Base-by-base conservation (phyloP, 108 stramenopile genomes). In the Nitzschia sp. region DNA sequence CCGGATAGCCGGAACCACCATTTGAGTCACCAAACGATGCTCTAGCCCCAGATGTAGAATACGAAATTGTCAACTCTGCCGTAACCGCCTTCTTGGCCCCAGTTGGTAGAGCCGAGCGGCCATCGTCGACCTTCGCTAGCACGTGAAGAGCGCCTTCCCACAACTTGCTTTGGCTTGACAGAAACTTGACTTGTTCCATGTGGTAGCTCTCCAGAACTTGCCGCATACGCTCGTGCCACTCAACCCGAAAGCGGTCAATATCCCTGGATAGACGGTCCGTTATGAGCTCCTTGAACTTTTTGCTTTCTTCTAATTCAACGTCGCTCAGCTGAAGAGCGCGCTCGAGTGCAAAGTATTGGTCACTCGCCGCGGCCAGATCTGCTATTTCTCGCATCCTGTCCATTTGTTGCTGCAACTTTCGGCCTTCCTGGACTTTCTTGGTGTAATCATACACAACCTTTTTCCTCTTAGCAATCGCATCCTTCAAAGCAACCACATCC, bases 161-260 rank as follows among this genome's bases (percentile, higher is more conserved):
- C 18, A 59, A 56, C 23, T 64, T 68, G 23, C 29, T 15, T 23
- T 79, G 66, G 15, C 46, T 42, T 32, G 67, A 36, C 28, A 71
- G 26, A 28, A 57, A 72, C 23, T 65, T 23, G 19, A 67, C 62
- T 32, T 79, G 72, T 42, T 58, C 47, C 26, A 59, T 68, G 55
- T 79, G 78, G 65, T 56, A 73, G 24, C 15, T 33, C 19, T 79
- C 59, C 53, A 79, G 28, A 18, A 71, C 46, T 36, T 59, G 33
- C 11, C 62, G 57, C 78, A 79, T 79, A 19, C 70, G 46, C 49
- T 72, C 61, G 55, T 79, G 78, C 46, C 58, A 79, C 35, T 72
- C 66, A 23, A 68, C 57, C 4, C 70, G 70, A 48, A 79, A 79
- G 28, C 78, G 66, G 6, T 72, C 71, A 21, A 65, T 57, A 19